Evolutionary conservation across 177 flowering plant genomes (phyloP).

Genomic region (Vitis hybrid): DNA sequence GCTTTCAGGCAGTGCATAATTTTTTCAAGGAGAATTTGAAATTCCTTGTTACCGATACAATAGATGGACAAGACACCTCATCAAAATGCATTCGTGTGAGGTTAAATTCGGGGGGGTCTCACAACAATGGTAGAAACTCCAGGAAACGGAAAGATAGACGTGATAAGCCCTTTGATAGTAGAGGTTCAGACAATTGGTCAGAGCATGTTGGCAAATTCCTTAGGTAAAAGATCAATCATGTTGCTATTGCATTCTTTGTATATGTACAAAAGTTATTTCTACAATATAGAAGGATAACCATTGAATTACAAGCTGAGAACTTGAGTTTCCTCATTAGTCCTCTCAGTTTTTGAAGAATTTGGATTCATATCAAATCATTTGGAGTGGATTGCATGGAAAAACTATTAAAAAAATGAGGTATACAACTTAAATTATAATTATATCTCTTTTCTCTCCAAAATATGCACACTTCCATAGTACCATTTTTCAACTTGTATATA

Average conservation of each 20-base stretch:
- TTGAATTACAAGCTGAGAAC: too few relatives aligned
- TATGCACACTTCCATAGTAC: too few relatives aligned
- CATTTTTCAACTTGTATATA: too few relatives aligned
- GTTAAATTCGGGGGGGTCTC: slow-evolving; percentile 39
- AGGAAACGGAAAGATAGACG: slow-evolving; percentile 80
- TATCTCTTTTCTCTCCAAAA: too few relatives aligned
- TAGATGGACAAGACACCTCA: slow-evolving; percentile 75
- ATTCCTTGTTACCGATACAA: slow-evolving; percentile 88
- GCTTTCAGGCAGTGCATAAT: slow-evolving; percentile 78
- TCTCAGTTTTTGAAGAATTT: too few relatives aligned
- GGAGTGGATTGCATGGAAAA: too few relatives aligned
- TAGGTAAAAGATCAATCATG: slow-evolving; percentile 36
- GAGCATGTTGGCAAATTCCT: slow-evolving; percentile 78
- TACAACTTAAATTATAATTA: too few relatives aligned
- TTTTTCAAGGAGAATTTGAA: slow-evolving; percentile 79
- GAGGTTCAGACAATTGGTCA: slow-evolving; percentile 90
- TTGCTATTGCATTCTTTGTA: not conserved
- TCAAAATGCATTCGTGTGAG: slow-evolving; percentile 92
- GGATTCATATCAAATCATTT: too few relatives aligned
- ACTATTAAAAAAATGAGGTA: too few relatives aligned
- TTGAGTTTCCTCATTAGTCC: too few relatives aligned
- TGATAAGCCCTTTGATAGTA: slow-evolving; percentile 74
- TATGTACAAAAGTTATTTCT: not conserved
- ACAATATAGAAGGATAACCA: not conserved
- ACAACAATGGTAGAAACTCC: slow-evolving; percentile 40